Percentiles rank a stretch among this genome's conserved stretches.
These are phyloP conservation scores for Agrocybe praecox DNA, from an alignment of 768 basidiomycete species.

Conservation along the genomic window DNA sequence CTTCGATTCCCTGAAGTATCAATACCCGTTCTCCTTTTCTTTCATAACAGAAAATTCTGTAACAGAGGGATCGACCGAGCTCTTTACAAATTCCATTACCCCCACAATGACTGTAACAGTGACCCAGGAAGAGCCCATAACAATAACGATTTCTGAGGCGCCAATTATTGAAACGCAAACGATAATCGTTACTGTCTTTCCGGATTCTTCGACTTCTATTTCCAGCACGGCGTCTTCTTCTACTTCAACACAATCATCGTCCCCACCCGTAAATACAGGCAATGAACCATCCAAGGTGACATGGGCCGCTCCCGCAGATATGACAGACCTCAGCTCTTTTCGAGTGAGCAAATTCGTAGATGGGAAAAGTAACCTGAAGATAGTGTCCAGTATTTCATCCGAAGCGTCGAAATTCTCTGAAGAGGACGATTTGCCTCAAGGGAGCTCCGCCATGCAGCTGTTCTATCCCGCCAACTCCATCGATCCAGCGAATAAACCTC, in stretches of 20 bases:
- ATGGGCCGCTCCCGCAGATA: slow-evolving; percentile 56
- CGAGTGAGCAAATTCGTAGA: slow-evolving; percentile 57
- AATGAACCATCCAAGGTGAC: slow-evolving; percentile 20
- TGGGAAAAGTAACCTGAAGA: slow-evolving; percentile 54
- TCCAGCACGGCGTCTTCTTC: slow-evolving; percentile 22
- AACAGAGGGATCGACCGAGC: background rate
- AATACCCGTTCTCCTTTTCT: slow-evolving; percentile 23
- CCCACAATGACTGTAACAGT: slow-evolving; percentile 15
- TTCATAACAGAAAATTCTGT: slow-evolving; percentile 1
- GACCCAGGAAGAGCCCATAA: slow-evolving; percentile 17
- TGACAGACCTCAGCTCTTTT: slow-evolving; percentile 64
- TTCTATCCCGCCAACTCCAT: slow-evolving; percentile 70
- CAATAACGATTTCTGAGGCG: slow-evolving; percentile 13
- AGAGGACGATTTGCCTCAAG: background rate
- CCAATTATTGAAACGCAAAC: slow-evolving; percentile 25
- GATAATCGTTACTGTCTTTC: background rate
- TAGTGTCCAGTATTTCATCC: slow-evolving; percentile 52
- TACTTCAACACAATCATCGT: slow-evolving; percentile 7
- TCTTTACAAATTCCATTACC: background rate
- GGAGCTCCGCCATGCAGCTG: slow-evolving; percentile 55
- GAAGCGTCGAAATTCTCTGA: slow-evolving; percentile 17
- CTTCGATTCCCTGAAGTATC: slow-evolving; percentile 3
- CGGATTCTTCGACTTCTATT: slow-evolving; percentile 2
- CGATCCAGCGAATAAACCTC: slow-evolving; percentile 63
- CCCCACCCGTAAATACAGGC: background rate